Base-by-base conservation (phyloP, 257 asterid species). In the Fraxinus anomala region DNA sequence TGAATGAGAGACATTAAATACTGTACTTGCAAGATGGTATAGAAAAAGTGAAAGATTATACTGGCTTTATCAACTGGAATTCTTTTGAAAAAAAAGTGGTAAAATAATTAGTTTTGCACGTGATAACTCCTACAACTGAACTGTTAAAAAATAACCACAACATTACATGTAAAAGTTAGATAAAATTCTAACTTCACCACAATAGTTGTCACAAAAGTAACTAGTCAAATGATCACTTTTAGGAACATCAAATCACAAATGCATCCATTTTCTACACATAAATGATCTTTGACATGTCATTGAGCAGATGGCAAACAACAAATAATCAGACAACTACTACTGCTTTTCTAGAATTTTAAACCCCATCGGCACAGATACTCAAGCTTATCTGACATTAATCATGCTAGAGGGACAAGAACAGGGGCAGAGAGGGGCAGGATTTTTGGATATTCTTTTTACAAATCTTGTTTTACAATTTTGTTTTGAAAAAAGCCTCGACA, bases 381-480 rank as follows among this genome's bases (percentile, higher is more conserved):
- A 51, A 80, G 72, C 24, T 78, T 24, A 14, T 72, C 30, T 39
- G 23, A 72, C 17, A 67, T 42, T 31, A 73, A n/a, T 49, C 76
- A 70, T 69, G 75, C 37, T 16, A 74, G 76, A 68, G 70, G 61
- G 17, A 76, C 40, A 47, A 69, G 31, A 72, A 23, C 12, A 66
- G 36, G 49, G 30, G 65, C 63, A 30, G 31, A 23, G 7, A 66
- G 36, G 49, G 30, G 65, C 63, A 30, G 31, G 14, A 49, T 14
- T 23, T 47, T 73, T 40, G 14, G 51, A 76, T 75, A 70, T 63
- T 31, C n/a, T 80, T 40, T 33, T 37, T 6, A 1, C 10, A 37
- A 37, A 37, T 37, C 40, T 37, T 37, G 40, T 37, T 37, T 37
- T 8, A 37, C 40, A 37, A 37, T 0, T 49, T 42, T 17, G 26